phyloP scores from a whole-genome alignment of 192 early-diverging fungal species.

The Cetraspora pellucida region DNA sequence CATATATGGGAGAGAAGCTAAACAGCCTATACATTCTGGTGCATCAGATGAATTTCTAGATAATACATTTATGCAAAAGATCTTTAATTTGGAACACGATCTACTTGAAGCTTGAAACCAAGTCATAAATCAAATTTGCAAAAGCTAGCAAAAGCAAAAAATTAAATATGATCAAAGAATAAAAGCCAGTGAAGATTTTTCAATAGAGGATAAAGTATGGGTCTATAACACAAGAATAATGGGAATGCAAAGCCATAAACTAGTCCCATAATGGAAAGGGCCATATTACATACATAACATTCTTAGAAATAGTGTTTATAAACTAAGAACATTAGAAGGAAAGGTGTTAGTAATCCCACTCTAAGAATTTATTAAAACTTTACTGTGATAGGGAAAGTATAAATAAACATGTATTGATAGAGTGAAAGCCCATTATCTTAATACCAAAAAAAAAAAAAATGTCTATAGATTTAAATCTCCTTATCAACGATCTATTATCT shows the following conservation, averaged over 20 bases:
- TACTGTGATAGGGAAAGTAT: too few species aligned
- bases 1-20: neutral
- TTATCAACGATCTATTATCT: too few species aligned
- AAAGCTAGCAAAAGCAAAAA: neutral
- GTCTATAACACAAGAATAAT: neutral
- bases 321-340: too few species aligned
- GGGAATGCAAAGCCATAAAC: neutral
- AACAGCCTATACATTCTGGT: neutral
- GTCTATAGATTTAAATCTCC: too few species aligned
- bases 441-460: too few species aligned
- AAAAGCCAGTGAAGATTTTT: neutral
- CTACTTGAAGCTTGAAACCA: neutral
- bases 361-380: too few species aligned
- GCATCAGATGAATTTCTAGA: neutral
- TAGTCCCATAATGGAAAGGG: neutral
- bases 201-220: neutral
- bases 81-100: neutral
- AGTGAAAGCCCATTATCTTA: too few species aligned
- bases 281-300: neutral
- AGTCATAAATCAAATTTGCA: neutral
- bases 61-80: neutral
- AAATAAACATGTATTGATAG: too few species aligned
- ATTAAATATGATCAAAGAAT: neutral
- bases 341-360: too few species aligned
- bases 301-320: neutral